Evolutionary conservation across 2,329 filamentous ascomycete species (phyloP), one percentile per base, ranked within the genome.

Genomic region (Ascochyta koolunga): DNA sequence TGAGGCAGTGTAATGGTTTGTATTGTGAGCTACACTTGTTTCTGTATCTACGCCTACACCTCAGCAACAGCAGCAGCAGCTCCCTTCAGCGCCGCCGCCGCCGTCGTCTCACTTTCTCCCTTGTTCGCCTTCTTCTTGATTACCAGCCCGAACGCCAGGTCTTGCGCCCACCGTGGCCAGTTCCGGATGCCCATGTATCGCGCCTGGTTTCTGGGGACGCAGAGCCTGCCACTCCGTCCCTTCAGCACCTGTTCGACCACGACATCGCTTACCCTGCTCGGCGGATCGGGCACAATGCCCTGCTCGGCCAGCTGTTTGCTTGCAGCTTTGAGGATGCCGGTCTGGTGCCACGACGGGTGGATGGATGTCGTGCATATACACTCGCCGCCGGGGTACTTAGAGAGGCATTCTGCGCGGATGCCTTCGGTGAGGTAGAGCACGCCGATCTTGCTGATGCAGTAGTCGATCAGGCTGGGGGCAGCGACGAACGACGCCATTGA

Each of bases 371-470:
- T 70, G 46, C 68, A 65, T n/a, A 72, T 71, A 21, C 59, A 47
- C 22, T 55, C 43, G 21, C 68, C 69, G 21, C 49, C 56, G 2
- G 56, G 49, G 42, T 72, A 72, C 29, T 60, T 61, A 6, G 61
- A 33, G 1, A 68, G 54, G 38, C 64, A 66, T 44, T 71, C 69
- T 3, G 60, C 61, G 19, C 65, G 65, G 19, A 72, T 40, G 57
- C 69, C 70, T 48, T 72, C 69, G 32, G 58, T 66, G 13, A 72
- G 40, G 48, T 66, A 66, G n/a, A 72, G 42, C 0, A 65, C 67
- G 1, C 58, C 70, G 16, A 65, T 54, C 37, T 72, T 72, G 19
- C 63, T 62, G 46, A 61, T 62, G 40, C 60, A 62, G 54, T 73
- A 73, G 50, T 72, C 67, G 11, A 70, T 50, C 11, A 70, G 27